Evolutionary conservation across 2,329 filamentous ascomycete species (phyloP), one percentile per base, ranked within the genome.

Genomic region (Geosmithia putterillii): DNA sequence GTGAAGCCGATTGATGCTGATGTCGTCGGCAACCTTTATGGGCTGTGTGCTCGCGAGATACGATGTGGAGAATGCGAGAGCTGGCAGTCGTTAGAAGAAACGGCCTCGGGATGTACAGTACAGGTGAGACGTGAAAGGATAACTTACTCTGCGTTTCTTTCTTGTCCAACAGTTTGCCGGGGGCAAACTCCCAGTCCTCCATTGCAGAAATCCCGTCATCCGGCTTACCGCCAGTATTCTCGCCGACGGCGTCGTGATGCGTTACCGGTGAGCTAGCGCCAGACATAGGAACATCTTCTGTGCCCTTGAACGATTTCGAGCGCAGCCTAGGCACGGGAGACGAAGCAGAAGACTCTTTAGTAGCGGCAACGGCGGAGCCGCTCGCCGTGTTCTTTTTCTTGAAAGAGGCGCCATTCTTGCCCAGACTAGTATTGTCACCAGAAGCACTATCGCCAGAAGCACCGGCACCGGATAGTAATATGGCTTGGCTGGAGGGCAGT

Each of bases 131-230:
- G 6, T 7, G 28, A 32, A 41, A 10, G 35, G 4, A 1, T 18
- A 28, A 57, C 65, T 48, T 54, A 69, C 66, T 66, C 22, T 61
- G 56, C 2, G 52, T 50, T 1, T 53, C 48, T 1, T 46, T 44
- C 4, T 54, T 47, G 28, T 61, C 56, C 8, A 50, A 51, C 23
- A 67, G 52, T 19, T 62, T 59, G 15, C 67, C 67, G 1, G 67
- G 67, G 0, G 67, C 66, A 39, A 68, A 47, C 49, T 70, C 67
- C 66, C 66, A 69, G 3, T 57, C 56, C 47, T 69, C 66, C 56
- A 67, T 64, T 42, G 20, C 25, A 15, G 17, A 7, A 9, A 32
- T 32, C 10, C 10, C 28, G 10, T 32, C 28, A 32, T 32, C 10
- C 28, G 10, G 10, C 5, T 6, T 32, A n/a, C n/a, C 28, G 10